Conservation (phyloP, 2,329 filamentous ascomycete genomes). For the Penicillium griseofulvum region DNA sequence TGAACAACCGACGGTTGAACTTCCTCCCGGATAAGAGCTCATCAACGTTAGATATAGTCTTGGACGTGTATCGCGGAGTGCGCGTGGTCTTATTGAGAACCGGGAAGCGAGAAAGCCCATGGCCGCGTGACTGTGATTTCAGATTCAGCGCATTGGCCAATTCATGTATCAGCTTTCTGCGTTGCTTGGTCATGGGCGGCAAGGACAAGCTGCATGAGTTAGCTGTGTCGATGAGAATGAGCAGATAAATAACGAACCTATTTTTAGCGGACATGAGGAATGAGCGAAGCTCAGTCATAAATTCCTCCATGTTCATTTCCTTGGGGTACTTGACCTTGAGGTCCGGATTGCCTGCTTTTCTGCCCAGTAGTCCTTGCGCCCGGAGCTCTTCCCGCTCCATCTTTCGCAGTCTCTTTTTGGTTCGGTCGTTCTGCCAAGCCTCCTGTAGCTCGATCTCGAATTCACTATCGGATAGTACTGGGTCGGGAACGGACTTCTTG, state of each 20-base stretch:
- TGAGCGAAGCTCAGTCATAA: conserved; percentile 67
- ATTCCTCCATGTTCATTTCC: conserved; percentile 68
- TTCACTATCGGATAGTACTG: conserved; percentile 65
- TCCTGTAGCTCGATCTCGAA: conserved; percentile 59
- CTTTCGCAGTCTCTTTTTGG: conserved; percentile 70
- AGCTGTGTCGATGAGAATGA: conserved; percentile 1
- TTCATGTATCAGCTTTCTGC: conserved; percentile 76
- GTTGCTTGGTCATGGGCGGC: conserved; percentile 77
- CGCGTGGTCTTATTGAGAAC: conserved; percentile 70
- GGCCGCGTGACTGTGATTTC: conserved; percentile 79
- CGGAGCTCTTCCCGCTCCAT: conserved; percentile 68
- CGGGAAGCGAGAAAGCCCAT: conserved; percentile 69
- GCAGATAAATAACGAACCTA: conserved; percentile 51
- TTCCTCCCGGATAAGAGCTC: conserved; percentile 36
- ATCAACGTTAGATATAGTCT: conserved; percentile 50
- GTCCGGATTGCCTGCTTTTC: conserved; percentile 55
- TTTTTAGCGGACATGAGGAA: conserved; percentile 66
- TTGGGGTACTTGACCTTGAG: conserved; percentile 68
- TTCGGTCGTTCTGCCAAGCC: conserved; percentile 65
- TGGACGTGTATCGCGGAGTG: conserved; percentile 62
- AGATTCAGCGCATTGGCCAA: conserved; percentile 72
- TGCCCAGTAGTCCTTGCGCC: conserved; percentile 62
- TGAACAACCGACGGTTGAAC: conserved; percentile 28
- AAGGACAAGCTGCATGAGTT: conserved; percentile 60
- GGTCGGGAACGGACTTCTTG: conserved; percentile 52